phyloP scores from a whole-genome alignment of 371 early-diverging fungal genomes.

The Circinella minor region DNA sequence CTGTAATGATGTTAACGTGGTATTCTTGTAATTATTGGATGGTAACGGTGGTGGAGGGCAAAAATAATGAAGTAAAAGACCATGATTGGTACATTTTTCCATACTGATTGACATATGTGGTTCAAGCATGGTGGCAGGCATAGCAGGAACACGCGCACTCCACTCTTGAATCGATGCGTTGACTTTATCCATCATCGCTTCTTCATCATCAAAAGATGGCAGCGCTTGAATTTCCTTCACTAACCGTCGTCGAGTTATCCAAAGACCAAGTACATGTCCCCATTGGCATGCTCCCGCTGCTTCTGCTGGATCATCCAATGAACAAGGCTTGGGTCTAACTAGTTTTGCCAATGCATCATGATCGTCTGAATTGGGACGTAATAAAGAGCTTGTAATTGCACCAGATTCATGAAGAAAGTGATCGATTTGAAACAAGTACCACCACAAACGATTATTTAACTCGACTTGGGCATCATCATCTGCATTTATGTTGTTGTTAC shows the following conservation, averaged over 20 bases:
- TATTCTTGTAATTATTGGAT: background rate
- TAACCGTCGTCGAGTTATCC: conserved; percentile 30
- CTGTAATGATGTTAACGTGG: conserved; percentile 16
- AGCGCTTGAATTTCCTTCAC: conserved; percentile 22
- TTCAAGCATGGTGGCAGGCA: conserved; percentile 19
- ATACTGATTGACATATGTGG: conserved; percentile 23
- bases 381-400: conserved; percentile 28
- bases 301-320: conserved; percentile 34
- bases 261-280: conserved; percentile 32
- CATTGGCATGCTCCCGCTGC: conserved; percentile 26
- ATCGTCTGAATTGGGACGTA: conserved; percentile 32
- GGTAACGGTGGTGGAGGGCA: conserved; percentile 13
- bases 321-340: conserved; percentile 27
- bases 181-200: conserved; percentile 21
- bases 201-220: conserved; percentile 7
- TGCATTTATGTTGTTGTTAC: too few species aligned
- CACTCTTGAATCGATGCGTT: conserved; percentile 13
- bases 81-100: conserved; percentile 35
- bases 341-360: conserved; percentile 24
- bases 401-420: conserved; percentile 34
- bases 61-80: conserved; percentile 23
- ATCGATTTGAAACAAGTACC: conserved; percentile 41
- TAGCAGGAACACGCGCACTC: conserved; percentile 12
- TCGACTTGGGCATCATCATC: conserved; percentile 14
- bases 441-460: conserved; percentile 34